Evolutionary conservation across 192 early-diverging fungal species (phyloP).

Genomic region (Coemansia sp.): DNA sequence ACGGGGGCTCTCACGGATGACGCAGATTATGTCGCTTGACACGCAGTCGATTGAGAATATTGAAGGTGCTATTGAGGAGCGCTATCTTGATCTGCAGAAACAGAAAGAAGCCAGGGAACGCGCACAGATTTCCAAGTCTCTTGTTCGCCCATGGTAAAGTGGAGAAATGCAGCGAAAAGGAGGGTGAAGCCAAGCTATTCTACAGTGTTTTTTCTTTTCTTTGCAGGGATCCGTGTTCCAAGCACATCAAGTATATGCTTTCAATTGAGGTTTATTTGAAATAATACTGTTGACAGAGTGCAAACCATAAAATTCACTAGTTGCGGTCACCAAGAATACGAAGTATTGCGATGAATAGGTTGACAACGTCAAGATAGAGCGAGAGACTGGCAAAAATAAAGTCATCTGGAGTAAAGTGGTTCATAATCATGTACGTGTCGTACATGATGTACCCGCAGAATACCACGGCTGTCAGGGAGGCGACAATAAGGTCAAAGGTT

Average conservation of each 20-base stretch:
- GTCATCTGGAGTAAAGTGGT: constrained; percentile 70
- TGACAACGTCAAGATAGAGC: constrained; percentile 76
- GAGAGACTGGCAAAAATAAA: constrained; percentile 65
- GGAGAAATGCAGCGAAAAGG: too few species aligned
- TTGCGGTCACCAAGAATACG: constrained; percentile 59
- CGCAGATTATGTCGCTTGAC: constrained; percentile 65
- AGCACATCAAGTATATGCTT: too few species aligned
- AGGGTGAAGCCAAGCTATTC: too few species aligned
- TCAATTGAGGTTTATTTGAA: too few species aligned
- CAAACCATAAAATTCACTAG: constrained; percentile 6
- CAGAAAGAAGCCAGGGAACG: constrained; percentile 43
- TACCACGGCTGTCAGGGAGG: constrained; percentile 61
- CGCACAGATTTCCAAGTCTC: constrained; percentile 32
- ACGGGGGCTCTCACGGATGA: constrained; percentile 68
- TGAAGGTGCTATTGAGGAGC: constrained; percentile 42
- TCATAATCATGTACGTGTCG: constrained; percentile 72
- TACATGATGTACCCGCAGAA: constrained; percentile 80
- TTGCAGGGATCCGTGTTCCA: too few species aligned
- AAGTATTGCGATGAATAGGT: constrained; percentile 72
- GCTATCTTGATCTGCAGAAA: constrained; percentile 37
- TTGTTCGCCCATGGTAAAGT: constrained; percentile 33
- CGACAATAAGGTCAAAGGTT: constrained; percentile 59
- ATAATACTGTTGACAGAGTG: too few species aligned
- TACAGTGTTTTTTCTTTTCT: too few species aligned
- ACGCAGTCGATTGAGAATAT: constrained; percentile 52